Evolutionary conservation across 129 eudicot genomes (phyloP).

Genomic region (Solidago caesia): DNA sequence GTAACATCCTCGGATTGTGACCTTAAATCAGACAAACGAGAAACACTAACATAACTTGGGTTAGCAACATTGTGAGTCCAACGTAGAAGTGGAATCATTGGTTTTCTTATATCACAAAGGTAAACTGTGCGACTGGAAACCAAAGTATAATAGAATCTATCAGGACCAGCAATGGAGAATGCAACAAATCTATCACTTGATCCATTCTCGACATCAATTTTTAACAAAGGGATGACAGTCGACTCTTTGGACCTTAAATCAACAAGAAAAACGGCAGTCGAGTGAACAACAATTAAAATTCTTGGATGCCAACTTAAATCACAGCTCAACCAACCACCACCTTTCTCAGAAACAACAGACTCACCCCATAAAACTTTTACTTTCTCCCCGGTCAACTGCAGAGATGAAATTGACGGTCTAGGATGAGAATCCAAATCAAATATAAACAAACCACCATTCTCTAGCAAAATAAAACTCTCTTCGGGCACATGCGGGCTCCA

Average conservation of each 20-base stretch:
- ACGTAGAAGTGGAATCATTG: conserved; percentile 54
- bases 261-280: conserved; percentile 49
- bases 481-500: conserved; percentile 79
- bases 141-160: conserved; percentile 45
- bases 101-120: conserved; percentile 76
- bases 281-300: conserved; percentile 52
- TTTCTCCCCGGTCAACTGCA: conserved; percentile 32
- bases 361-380: conserved; percentile 36
- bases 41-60: conserved; percentile 49
- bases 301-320: conserved; percentile 88
- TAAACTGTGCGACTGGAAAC: conserved; percentile 52
- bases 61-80: conserved; percentile 59
- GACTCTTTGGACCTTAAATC: conserved; percentile 50
- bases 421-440: conserved; percentile 50
- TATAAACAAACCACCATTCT: conserved; percentile 54
- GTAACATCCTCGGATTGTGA: conserved; percentile 39
- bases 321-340: conserved; percentile 61
- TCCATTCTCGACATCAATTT: conserved; percentile 14
- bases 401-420: neutral
- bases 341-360: conserved; percentile 19
- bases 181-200: conserved; percentile 50
- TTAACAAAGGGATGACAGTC: conserved; percentile 46
- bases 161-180: conserved; percentile 48
- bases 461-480: conserved; percentile 61
- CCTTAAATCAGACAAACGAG: conserved; percentile 60